A percentile compares a stretch with the other conserved stretches of the same genome.
Conservation (phyloP, 106 monocot species). For the Apostasia ramifera region DNA sequence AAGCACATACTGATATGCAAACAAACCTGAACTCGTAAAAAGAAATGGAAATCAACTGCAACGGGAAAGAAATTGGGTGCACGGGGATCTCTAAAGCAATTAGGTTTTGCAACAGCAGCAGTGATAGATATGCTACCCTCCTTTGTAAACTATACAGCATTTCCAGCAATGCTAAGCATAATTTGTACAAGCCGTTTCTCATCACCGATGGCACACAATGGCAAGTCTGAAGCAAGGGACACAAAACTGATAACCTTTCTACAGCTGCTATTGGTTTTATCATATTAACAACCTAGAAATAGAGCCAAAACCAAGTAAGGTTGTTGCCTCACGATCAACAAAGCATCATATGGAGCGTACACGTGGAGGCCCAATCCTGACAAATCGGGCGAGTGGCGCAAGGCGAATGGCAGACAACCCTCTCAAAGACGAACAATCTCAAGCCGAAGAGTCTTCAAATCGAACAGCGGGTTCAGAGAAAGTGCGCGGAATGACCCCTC, state of each 20-base stretch:
- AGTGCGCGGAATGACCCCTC: no score
- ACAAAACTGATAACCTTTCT: slow-evolving; percentile 51
- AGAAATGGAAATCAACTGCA: slow-evolving; percentile 52
- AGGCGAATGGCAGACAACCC: no score
- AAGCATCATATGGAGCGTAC: no score
- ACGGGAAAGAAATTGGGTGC: slow-evolving; percentile 48
- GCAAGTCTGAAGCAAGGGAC: slow-evolving; percentile 59
- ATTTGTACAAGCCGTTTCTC: slow-evolving; percentile 74
- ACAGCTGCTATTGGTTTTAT: slow-evolving; percentile 87
- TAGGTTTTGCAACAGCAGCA: slow-evolving; percentile 49
- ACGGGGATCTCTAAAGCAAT: slow-evolving; percentile 49
- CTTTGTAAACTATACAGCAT: slow-evolving; percentile 91
- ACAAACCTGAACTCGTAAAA: slow-evolving; percentile 75
- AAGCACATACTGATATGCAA: no score
- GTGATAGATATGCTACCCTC: slow-evolving; percentile 65
- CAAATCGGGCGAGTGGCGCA: no score
- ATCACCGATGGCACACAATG: slow-evolving; percentile 70
- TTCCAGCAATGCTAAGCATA: slow-evolving; percentile 69
- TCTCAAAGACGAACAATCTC: no score
- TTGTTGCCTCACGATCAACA: no score
- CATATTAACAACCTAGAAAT: slow-evolving; percentile 65
- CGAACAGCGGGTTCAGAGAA: no score
- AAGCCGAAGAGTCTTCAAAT: no score
- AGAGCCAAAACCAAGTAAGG: slow-evolving; percentile 13
- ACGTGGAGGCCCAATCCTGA: no score